A percentile compares a stretch with the other conserved stretches of the same genome.
These are phyloP conservation scores for Epichloe festucae DNA, from an alignment of 2,329 filamentous ascomycete species.

Conservation along the genomic window DNA sequence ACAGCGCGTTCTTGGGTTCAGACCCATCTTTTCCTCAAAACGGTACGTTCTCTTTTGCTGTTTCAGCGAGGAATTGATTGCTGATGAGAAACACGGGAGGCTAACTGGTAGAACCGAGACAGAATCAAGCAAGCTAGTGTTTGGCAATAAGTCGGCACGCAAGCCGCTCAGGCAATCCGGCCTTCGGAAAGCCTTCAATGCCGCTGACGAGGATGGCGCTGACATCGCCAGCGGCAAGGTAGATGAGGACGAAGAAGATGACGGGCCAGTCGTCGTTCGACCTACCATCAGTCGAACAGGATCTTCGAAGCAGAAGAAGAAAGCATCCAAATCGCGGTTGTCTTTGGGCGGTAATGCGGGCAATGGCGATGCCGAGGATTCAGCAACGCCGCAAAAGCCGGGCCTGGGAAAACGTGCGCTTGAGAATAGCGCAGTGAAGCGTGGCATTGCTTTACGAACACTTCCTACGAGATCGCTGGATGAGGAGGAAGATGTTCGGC, in stretches of 20 bases:
- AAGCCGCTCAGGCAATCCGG: slow-evolving; percentile 46
- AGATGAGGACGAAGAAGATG: slow-evolving; percentile 29
- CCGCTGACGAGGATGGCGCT: slow-evolving; percentile 25
- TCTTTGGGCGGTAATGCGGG: slow-evolving; percentile 57
- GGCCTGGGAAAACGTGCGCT: slow-evolving; percentile 49
- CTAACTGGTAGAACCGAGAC: slow-evolving; percentile 14
- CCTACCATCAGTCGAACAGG: slow-evolving; percentile 33
- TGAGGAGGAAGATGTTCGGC: slow-evolving; percentile 52
- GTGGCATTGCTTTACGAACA: slow-evolving; percentile 31
- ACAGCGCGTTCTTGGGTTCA: slow-evolving; percentile 8
- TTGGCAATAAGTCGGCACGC: slow-evolving; percentile 30
- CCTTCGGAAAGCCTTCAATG: slow-evolving; percentile 41
- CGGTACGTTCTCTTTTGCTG: slow-evolving; percentile 21
- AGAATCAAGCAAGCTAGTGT: slow-evolving; percentile 24
- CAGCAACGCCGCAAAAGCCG: slow-evolving; percentile 53
- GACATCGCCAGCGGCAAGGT: slow-evolving; percentile 11
- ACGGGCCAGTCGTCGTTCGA: slow-evolving; percentile 35
- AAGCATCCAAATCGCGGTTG: slow-evolving; percentile 41
- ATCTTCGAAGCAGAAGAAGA: slow-evolving; percentile 53
- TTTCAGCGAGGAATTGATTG: slow-evolving; percentile 12
- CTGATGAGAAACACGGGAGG: slow-evolving; percentile 21
- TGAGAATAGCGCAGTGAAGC: slow-evolving; percentile 53
- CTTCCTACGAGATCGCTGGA: slow-evolving; percentile 39
- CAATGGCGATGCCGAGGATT: slow-evolving; percentile 33
- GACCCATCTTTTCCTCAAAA: slow-evolving; percentile 17